Evolutionary conservation across 495 filamentous ascomycete genomes (phyloP).

Genomic region (Neurospora sp.): DNA sequence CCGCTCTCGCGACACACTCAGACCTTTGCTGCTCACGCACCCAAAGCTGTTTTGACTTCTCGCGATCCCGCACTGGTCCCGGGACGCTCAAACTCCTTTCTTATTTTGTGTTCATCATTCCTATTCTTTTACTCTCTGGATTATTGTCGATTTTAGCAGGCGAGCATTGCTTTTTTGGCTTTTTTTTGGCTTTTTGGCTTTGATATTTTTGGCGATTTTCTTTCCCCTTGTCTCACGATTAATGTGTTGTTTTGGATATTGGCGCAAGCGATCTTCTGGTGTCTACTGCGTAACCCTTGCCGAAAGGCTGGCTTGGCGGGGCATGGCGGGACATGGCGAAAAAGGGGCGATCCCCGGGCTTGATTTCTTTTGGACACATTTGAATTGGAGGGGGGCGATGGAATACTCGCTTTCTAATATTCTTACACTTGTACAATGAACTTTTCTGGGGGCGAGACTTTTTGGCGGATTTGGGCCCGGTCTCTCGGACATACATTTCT

Average conservation of each 20-base stretch:
- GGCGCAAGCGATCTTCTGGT: slow-evolving; percentile 18
- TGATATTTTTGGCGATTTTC: slow-evolving; percentile 12
- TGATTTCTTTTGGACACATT: slow-evolving; percentile 8
- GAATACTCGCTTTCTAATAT: not conserved
- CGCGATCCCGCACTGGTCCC: slow-evolving; percentile 10
- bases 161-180: slow-evolving; percentile 20
- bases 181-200: slow-evolving; percentile 12
- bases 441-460: not conserved
- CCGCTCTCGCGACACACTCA: slow-evolving; percentile 28
- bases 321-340: slow-evolving; percentile 12
- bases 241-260: slow-evolving; percentile 8
- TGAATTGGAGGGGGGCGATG: not conserved
- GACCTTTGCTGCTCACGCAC: slow-evolving; percentile 28
- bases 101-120: slow-evolving; percentile 10
- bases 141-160: slow-evolving; percentile 17
- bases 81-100: slow-evolving; percentile 11
- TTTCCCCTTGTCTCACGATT: not conserved
- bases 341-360: slow-evolving; percentile 4
- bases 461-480: not conserved
- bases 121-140: slow-evolving; percentile 7
- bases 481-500: not conserved
- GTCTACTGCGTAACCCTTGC: slow-evolving; percentile 13
- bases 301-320: slow-evolving; percentile 6
- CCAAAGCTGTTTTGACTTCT: slow-evolving; percentile 20
- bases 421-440: not conserved